Evolutionary conservation across 257 asterid genomes (phyloP).

Genomic region (Fraxinus excelsior): DNA sequence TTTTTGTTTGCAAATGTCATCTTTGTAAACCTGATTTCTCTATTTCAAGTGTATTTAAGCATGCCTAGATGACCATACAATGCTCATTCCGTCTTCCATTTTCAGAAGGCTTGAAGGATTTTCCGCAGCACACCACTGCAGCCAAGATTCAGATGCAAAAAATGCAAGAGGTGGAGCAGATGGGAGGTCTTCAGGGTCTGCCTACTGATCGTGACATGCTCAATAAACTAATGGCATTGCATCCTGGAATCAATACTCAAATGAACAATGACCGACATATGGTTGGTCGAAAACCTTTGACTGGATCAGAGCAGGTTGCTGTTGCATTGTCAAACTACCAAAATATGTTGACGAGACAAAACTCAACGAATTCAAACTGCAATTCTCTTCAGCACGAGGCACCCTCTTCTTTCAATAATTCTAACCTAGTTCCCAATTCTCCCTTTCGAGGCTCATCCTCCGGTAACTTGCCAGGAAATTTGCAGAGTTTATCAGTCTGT

Average conservation of each 20-base stretch:
- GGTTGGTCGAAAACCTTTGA: slow-evolving; percentile 51
- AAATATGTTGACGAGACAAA: slow-evolving; percentile 69
- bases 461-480: background rate
- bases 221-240: slow-evolving; percentile 64
- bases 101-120: slow-evolving; percentile 81
- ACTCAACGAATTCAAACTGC: slow-evolving; percentile 64
- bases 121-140: slow-evolving; percentile 51
- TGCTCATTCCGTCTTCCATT: slow-evolving; percentile 10
- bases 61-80: background rate
- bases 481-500: slow-evolving; percentile 36
- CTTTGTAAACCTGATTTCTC: background rate
- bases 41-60: slow-evolving; percentile 5
- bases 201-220: slow-evolving; percentile 55
- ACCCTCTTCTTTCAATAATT: slow-evolving; percentile 47
- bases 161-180: slow-evolving; percentile 59
- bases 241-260: slow-evolving; percentile 54
- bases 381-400: slow-evolving; percentile 50
- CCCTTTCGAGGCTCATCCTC: slow-evolving; percentile 39
- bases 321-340: slow-evolving; percentile 71
- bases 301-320: slow-evolving; percentile 79
- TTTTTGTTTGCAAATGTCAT: background rate
- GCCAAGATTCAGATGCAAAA: slow-evolving; percentile 40
- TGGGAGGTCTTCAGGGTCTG: slow-evolving; percentile 54
- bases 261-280: slow-evolving; percentile 53
- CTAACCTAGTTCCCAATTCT: slow-evolving; percentile 45